Percentiles rank a stretch among this genome's conserved stretches.
phyloP scores from a whole-genome alignment of 1,139 yeast genomes.

The Debaryomyces udenii region DNA sequence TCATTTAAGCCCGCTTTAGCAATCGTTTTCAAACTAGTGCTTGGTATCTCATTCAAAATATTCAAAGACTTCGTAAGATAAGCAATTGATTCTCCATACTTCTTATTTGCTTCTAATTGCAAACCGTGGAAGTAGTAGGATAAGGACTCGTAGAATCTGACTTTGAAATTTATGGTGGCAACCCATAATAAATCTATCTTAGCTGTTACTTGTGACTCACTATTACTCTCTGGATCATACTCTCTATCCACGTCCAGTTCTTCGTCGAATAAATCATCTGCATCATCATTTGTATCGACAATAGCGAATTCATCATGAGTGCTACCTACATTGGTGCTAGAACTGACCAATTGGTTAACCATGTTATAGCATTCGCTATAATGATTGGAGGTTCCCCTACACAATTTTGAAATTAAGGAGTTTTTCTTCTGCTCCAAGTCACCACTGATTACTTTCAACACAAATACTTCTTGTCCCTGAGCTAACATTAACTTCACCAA shows the following conservation, averaged over 20 bases:
- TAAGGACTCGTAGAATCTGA: conserved; percentile 44
- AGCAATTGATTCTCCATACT: conserved; percentile 80
- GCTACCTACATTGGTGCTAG: conserved; percentile 12
- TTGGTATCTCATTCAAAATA: conserved; percentile 31
- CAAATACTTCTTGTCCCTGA: conserved; percentile 86
- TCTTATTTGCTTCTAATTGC: conserved; percentile 48
- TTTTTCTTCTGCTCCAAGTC: conserved; percentile 55
- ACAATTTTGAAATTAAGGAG: conserved; percentile 72
- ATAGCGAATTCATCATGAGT: conserved; percentile 11
- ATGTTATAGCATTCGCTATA: conserved; percentile 52
- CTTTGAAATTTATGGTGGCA: conserved; percentile 48
- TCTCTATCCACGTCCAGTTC: conserved; percentile 19
- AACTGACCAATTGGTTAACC: conserved; percentile 29
- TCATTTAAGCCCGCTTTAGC: conserved; percentile 29
- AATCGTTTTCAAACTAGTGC: conserved; percentile 28
- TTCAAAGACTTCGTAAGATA: conserved; percentile 58
- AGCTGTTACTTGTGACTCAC: conserved; percentile 48
- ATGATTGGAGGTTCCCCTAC: conserved; percentile 59
- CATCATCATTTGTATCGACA: conserved; percentile 19
- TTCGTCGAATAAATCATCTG: conserved; percentile 15
- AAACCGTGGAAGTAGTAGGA: conserved; percentile 58
- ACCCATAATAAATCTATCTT: conserved; percentile 53
- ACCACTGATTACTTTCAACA: conserved; percentile 60
- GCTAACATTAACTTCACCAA: conserved; percentile 71
- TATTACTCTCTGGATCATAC: conserved; percentile 16